These are phyloP conservation scores for Pholiota molesta DNA, from an alignment of 768 basidiomycete species.

Conservation along the genomic window DNA sequence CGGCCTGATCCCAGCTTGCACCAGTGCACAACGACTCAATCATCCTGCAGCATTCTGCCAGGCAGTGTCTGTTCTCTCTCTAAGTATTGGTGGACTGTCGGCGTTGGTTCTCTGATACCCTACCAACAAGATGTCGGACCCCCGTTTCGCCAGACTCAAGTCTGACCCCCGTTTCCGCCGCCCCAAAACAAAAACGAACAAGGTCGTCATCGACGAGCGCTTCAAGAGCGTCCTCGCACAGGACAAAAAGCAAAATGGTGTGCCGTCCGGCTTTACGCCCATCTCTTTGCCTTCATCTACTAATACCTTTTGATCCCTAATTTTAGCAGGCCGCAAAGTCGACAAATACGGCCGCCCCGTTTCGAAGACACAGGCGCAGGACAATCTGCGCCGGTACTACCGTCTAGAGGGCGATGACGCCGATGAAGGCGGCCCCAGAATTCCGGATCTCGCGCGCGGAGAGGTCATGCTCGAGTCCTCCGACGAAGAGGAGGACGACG, in stretches of 20 bases:
- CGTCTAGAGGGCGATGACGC: constrained; percentile 30
- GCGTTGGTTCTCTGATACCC: background rate
- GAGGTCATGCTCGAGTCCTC: constrained; percentile 88
- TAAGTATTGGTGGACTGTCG: background rate
- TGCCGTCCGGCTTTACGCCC: background rate
- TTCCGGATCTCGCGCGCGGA: constrained; percentile 88
- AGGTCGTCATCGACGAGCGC: constrained; percentile 89
- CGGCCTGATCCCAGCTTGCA: background rate
- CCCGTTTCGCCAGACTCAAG: constrained; percentile 85
- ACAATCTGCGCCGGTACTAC: background rate
- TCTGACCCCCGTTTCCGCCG: constrained; percentile 93
- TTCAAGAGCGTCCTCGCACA: constrained; percentile 79
- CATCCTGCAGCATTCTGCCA: background rate
- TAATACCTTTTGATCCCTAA: constrained; percentile 7
- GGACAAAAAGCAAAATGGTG: constrained; percentile 44
- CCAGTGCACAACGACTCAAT: background rate
- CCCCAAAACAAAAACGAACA: constrained; percentile 77
- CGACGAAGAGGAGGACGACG: constrained; percentile 61
- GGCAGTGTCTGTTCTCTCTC: background rate
- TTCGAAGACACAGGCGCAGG: constrained; percentile 59
- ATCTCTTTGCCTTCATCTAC: background rate
- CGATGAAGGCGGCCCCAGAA: constrained; percentile 36
- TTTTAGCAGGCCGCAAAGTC: constrained; percentile 53
- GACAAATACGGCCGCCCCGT: constrained; percentile 90
- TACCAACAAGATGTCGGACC: constrained; percentile 62